phyloP scores from a whole-genome alignment of 257 asterid species.

The Nicotiana tabacum region DNA sequence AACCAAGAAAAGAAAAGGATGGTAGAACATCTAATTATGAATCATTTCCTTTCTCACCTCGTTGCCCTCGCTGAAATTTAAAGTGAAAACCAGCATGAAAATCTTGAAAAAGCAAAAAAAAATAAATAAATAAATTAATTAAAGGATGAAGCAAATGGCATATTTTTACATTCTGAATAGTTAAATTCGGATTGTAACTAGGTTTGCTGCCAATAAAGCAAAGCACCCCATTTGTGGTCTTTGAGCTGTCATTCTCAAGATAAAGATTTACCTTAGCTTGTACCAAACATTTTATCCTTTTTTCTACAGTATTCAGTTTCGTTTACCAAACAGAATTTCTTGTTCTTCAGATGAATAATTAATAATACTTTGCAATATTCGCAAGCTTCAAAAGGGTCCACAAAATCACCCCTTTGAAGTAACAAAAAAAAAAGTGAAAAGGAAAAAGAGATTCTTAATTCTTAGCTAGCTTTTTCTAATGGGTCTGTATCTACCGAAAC shows the following conservation, averaged over 20 bases:
- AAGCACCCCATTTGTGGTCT: not conserved
- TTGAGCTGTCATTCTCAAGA: not conserved
- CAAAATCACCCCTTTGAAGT: conserved; percentile 9
- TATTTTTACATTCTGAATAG: not conserved
- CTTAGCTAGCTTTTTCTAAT: not conserved
- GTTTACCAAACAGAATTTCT: not conserved
- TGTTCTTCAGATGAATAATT: not conserved
- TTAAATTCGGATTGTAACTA: not conserved
- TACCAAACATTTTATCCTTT: not conserved
- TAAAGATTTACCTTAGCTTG: not conserved
- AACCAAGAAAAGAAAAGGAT: no score
- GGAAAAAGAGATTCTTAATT: not conserved
- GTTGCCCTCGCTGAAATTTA: not conserved
- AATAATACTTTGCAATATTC: conserved; percentile 6
- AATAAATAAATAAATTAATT: not conserved
- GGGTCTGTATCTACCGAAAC: not conserved
- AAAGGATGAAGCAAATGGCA: not conserved
- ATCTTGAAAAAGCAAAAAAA: not conserved
- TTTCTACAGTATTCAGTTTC: not conserved
- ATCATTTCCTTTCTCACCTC: not conserved
- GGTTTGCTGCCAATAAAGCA: not conserved
- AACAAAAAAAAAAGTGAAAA: not conserved
- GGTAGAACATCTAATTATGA: not conserved
- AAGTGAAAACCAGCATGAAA: not conserved
- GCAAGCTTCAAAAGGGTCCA: conserved; percentile 11